These are phyloP conservation scores for Aureobasidium musti DNA, from an alignment of 2,329 filamentous ascomycete genomes.

Conservation along the genomic window DNA sequence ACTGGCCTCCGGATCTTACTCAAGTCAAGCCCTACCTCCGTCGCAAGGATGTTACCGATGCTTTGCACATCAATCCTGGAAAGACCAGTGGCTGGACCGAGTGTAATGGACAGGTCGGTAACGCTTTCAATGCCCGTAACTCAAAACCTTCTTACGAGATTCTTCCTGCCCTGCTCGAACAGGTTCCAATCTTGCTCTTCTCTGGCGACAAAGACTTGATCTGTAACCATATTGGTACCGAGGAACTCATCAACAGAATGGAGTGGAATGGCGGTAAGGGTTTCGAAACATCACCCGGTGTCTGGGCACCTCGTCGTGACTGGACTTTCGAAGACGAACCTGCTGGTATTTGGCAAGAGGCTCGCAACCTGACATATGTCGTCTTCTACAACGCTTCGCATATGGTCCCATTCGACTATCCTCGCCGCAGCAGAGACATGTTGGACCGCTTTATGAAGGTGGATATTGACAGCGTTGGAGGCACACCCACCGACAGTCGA, in stretches of 20 bases:
- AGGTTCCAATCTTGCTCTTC: constrained; percentile 82
- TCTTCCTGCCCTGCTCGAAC: constrained; percentile 73
- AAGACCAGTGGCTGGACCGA: constrained; percentile 90
- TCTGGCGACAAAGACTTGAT: constrained; percentile 93
- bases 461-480: constrained; percentile 86
- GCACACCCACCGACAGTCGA: constrained; percentile 71
- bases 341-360: constrained; percentile 91
- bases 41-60: constrained; percentile 72
- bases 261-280: constrained; percentile 89
- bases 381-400: constrained; percentile 94
- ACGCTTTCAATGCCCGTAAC: constrained; percentile 67
- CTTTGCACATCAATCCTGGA: constrained; percentile 78
- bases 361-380: constrained; percentile 93
- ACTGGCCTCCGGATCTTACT: constrained; percentile 88
- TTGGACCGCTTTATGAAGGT: constrained; percentile 94
- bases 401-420: constrained; percentile 96
- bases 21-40: constrained; percentile 81
- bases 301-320: constrained; percentile 85
- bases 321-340: constrained; percentile 91
- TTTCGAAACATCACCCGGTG: constrained; percentile 83
- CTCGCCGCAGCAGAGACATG: constrained; percentile 88
- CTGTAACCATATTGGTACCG: constrained; percentile 95
- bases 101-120: constrained; percentile 77
- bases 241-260: constrained; percentile 86
- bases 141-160: constrained; percentile 73